Conservation (phyloP, 441 rosid species). For the Pelargonium cotyledonis region DNA sequence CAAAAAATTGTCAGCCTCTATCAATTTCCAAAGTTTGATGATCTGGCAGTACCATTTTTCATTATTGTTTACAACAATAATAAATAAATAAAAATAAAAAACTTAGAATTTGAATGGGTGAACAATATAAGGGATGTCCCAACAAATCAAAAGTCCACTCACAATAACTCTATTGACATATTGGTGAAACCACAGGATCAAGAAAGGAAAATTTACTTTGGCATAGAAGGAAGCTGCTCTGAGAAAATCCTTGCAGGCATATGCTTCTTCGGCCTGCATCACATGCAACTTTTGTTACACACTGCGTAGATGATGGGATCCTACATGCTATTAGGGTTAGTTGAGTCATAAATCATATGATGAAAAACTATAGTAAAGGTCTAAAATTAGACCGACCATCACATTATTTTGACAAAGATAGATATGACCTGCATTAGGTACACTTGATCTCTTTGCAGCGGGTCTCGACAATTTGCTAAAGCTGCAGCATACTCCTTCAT, state of each 20-base stretch:
- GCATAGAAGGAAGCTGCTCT: slow-evolving; percentile 97
- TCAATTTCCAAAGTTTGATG: slow-evolving; percentile 2
- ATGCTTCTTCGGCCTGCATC: slow-evolving; percentile 94
- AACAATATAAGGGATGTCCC: not conserved
- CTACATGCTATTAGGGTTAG: slow-evolving; percentile 14
- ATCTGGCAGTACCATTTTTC: not conserved
- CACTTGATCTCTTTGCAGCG: slow-evolving; percentile 95
- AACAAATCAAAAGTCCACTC: not conserved
- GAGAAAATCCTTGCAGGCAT: slow-evolving; percentile 70
- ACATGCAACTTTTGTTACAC: slow-evolving; percentile 27
- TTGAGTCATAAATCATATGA: not conserved
- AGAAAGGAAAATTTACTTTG: slow-evolving; percentile 48
- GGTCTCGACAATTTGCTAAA: slow-evolving; percentile 81
- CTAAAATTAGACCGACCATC: slow-evolving; percentile 11
- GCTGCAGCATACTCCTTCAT: slow-evolving; percentile 96
- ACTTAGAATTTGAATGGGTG: not conserved
- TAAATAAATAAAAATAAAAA: not conserved
- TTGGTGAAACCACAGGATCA: slow-evolving; percentile 8
- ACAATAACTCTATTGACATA: not conserved
- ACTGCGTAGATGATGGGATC: slow-evolving; percentile 19
- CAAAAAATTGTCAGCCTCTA: not conserved
- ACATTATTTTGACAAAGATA: slow-evolving; percentile 12
- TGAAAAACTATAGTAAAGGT: slow-evolving; percentile 9
- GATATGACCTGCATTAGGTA: slow-evolving; percentile 83
- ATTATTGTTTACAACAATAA: not conserved